These are phyloP conservation scores for Myriosclerotinia curreyana DNA, from an alignment of 2,329 filamentous ascomycete species.

Conservation along the genomic window DNA sequence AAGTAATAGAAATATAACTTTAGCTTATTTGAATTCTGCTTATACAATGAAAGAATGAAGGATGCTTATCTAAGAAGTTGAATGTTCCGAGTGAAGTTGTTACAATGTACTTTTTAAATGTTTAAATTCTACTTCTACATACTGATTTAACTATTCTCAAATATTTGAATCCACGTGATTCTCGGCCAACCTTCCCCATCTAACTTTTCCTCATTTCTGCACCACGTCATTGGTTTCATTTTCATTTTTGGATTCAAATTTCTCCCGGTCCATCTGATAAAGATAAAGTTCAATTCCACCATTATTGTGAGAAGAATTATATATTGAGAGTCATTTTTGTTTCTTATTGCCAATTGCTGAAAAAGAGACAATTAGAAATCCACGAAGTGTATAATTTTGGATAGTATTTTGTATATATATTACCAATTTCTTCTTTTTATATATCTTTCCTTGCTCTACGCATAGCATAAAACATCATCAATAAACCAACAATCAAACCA, in stretches of 20 bases:
- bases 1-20: no score
- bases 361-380: background rate
- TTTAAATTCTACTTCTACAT: no score
- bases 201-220: background rate
- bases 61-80: no score
- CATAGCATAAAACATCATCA: no score
- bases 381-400: background rate
- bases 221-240: constrained; percentile 2
- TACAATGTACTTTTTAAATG: no score
- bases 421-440: background rate
- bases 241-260: background rate
- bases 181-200: constrained; percentile 4
- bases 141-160: no score
- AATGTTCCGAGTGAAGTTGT: no score
- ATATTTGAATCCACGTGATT: no score
- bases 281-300: background rate
- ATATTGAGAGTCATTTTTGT: constrained; percentile 2
- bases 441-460: background rate
- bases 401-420: background rate
- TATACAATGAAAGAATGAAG: no score
- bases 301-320: background rate
- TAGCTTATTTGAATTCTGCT: no score
- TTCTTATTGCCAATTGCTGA: background rate
- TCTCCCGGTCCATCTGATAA: background rate
- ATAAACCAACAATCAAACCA: no score